Base-by-base conservation (phyloP, 768 basidiomycete genomes). In the Tubosaeta brunneosetosa region DNA sequence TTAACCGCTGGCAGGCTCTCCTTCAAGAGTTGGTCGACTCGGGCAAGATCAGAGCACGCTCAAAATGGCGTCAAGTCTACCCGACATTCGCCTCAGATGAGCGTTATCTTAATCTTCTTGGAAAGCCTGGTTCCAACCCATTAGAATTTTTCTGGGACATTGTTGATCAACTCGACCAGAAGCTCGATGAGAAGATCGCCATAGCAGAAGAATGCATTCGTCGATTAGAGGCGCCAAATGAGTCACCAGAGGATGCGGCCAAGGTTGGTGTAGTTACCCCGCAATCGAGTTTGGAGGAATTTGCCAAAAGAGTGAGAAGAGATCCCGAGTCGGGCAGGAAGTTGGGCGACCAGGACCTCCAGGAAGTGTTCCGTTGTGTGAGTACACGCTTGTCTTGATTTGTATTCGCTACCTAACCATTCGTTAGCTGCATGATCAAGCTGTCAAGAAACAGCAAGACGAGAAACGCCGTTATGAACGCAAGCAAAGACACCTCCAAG, bases 71-170 rank as follows among this genome's bases (percentile, higher is more conserved):
- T 67, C 79, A 87, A 33, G 78, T 93, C 26, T 93, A 93, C 60
- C 85, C 90, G 0, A 70, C 76, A 22, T 85, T 98, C 72, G 74
- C 76, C 7, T 75, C 85, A 32, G 91, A 97, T 63, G 75, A 79
- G 41, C 83, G 91, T n/a, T 99, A 98, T 72, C 76, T 86, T 40
- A 77, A 80, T 55, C 83, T 98, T 70, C 83, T 98, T 16, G 95
- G 97, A 14, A 90, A 88, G 61, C 90, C 91, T 8, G 97, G 97
- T 13, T 95, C 93, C 2, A 94, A 90, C 59, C 94, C 95, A 1
- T 78, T 99, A 29, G 97, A 99, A 62, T 79, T 98, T 4, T 98
- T 97, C 72, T 97, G 94, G 92, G 95, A 98, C 69, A 66, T 79
- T 10, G 86, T 97, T 42, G 97, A 99, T 68, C 77, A 75, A 38